Base-by-base conservation (phyloP, 73 alveolate genomes). In the Paramecium octaurelia region DNA sequence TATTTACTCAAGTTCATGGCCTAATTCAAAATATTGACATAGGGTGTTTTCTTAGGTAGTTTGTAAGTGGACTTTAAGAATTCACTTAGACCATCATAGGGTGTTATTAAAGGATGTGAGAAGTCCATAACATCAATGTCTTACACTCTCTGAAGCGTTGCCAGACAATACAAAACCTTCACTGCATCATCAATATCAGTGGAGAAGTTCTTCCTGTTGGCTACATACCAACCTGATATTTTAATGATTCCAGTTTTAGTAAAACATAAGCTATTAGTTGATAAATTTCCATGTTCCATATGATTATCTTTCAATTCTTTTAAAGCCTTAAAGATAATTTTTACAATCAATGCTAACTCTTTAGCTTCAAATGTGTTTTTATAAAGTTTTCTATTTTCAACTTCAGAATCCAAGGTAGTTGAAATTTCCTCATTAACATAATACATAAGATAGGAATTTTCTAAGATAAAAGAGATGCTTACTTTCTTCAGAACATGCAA, bases 211-310 rank as follows among this genome's bases (percentile, higher is more conserved):
- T 68, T 64, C 16, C 91, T 89, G 46, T 89, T 89, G 4, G 86
- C 91, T 24, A 89, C 71, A 42, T 89, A 89, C 94, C 94, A 89
- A 20, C 94, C 94, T 14, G 94, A 77, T 24, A 89, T 40, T 71
- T 83, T 89, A 24, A 89, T 18, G n/a, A 64, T 40, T 2, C 94
- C 94, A 40, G 71, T 29, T 31, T 83, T 73, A 12, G 94, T 89
- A 31, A 70, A 89, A 46, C 88, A 89, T 21, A 89, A 38, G 43
- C 86, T 77, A 31, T 83, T 77, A 71, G 91, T 77, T 6, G 94
- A 70, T 36, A 89, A 58, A 44, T 89, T 89, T 69, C 94, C 94
- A 42, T 89, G 94, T 24, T 70, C 92, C 35, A 89, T 46, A 3
- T 89, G 43, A 27, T 44, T 40, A 18, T 59, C 88, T 70, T 71